These are phyloP conservation scores for Schwanniomyces yamadae DNA, from an alignment of 805 yeast genomes.

Conservation along the genomic window DNA sequence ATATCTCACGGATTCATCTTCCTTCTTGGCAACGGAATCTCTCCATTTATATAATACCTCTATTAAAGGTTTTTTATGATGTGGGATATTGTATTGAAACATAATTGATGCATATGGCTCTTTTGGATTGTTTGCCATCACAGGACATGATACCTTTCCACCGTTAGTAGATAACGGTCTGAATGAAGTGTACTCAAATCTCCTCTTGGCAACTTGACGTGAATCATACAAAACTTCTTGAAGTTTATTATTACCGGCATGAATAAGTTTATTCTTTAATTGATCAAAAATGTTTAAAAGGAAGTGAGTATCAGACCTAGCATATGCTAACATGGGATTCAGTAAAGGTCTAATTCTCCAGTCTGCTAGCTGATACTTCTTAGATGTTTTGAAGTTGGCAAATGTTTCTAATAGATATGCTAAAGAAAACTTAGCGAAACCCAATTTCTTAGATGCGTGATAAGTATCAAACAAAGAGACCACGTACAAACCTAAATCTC, in stretches of 20 bases:
- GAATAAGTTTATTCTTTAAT: constrained; percentile 60
- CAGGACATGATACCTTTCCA: constrained; percentile 46
- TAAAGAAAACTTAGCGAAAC: constrained; percentile 76
- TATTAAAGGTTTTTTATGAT: constrained; percentile 52
- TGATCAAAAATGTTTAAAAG: constrained; percentile 76
- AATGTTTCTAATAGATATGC: constrained; percentile 79
- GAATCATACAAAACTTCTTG: constrained; percentile 71
- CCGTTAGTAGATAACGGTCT: constrained; percentile 39
- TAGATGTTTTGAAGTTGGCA: constrained; percentile 84
- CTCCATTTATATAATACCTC: constrained; percentile 77
- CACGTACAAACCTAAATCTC: constrained; percentile 88
- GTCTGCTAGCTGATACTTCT: constrained; percentile 93
- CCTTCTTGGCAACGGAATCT: constrained; percentile 66
- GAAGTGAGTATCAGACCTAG: constrained; percentile 94
- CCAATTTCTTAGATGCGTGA: constrained; percentile 81
- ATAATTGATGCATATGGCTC: constrained; percentile 70
- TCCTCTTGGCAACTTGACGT: constrained; percentile 70
- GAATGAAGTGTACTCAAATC: constrained; percentile 78
- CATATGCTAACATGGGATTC: constrained; percentile 74
- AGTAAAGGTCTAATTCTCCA: constrained; percentile 92
- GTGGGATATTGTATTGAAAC: constrained; percentile 62
- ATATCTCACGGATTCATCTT: constrained; percentile 82
- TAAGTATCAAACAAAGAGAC: constrained; percentile 91
- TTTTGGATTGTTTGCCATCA: constrained; percentile 42
- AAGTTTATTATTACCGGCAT: constrained; percentile 33